Percentiles rank a stretch among this genome's conserved stretches.
Evolutionary conservation across 352 stramenopile genomes (phyloP).

Genomic region (Pythium rishiriense): DNA sequence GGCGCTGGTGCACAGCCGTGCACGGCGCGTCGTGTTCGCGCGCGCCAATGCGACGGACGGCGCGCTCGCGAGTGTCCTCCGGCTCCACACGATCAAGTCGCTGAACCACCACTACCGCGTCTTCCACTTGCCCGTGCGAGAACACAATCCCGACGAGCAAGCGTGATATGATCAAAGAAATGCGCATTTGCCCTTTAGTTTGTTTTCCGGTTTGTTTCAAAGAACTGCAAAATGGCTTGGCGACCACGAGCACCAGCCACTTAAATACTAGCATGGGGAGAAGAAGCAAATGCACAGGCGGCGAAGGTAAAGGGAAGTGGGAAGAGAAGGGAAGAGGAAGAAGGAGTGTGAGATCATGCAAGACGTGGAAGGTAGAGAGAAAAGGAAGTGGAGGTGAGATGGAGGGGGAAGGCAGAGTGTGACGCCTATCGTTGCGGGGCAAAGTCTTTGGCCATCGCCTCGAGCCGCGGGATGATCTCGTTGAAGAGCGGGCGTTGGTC

Average conservation of each 20-base stretch:
- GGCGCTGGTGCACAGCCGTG: conserved; percentile 86
- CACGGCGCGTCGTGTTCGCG: conserved; percentile 78
- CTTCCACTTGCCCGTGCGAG: conserved; percentile 46
- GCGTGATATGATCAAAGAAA: neutral
- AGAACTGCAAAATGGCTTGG: neutral
- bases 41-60: conserved; percentile 53
- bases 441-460: conserved; percentile 82
- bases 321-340: neutral
- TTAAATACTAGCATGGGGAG: neutral
- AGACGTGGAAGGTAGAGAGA: neutral
- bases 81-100: conserved; percentile 81
- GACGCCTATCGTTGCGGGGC: conserved; percentile 17
- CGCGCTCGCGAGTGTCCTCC: conserved; percentile 58
- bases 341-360: neutral
- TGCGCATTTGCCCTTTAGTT: neutral
- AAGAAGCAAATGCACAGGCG: neutral
- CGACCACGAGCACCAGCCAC: neutral
- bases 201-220: neutral
- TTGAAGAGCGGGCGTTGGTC: conserved; percentile 80
- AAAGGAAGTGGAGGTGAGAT: neutral
- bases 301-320: neutral
- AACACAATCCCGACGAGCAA: conserved; percentile 4
- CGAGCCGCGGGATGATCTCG: conserved; percentile 77
- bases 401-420: too few species aligned
- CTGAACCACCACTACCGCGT: conserved; percentile 89